Base-by-base conservation (phyloP, 441 rosid species). In the Hypseocharis bilobata region DNA sequence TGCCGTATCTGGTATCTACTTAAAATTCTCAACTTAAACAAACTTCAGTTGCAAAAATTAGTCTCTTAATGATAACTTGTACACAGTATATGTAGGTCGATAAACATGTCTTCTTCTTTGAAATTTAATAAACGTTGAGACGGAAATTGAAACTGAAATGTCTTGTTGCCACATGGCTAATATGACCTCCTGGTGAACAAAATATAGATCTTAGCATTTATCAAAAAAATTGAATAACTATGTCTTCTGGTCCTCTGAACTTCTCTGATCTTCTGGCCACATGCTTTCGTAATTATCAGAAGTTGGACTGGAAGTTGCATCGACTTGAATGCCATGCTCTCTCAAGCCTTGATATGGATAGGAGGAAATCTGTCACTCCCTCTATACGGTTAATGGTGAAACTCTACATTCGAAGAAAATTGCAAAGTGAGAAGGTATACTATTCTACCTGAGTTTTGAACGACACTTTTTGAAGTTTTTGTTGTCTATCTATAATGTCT, bases 271-370 rank as follows among this genome's bases (percentile, higher is more conserved):
- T 47, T 2, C 16, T 27, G 26, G 51, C 17, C 26, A 44, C 16
- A 25, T 66, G 32, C 60, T 67, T 17, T 54, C 19, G 5, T 57
- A 32, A 51, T 62, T 60, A 74, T 70, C 82, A 88, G 99, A 93
- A 86, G 63, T 78, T 78, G 60, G 93, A 87, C 49, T 89, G 96
- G 97, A 88, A 80, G 67, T 69, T 88, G 82, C 99, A 93, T 78
- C 87, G 84, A 20, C 82, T 86, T 40, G 97, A 93, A 71, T 93
- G 99, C 67, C 72, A 51, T 66, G 81, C 83, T 65, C 86, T 91
- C 6, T 77, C 80, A 55, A 81, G 75, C 70, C 87, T 93, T 29
- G 84, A 84, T n/a, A 85, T 73, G 64, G 88, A 78, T 19, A 83
- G 77, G 77, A 77, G 92, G 28, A 84, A 73, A 71, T 76, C 51